Percentiles rank a stretch among this genome's conserved stretches.
These are phyloP conservation scores for Colletotrichum simmondsii DNA, from an alignment of 2,329 filamentous ascomycete species.

Conservation along the genomic window DNA sequence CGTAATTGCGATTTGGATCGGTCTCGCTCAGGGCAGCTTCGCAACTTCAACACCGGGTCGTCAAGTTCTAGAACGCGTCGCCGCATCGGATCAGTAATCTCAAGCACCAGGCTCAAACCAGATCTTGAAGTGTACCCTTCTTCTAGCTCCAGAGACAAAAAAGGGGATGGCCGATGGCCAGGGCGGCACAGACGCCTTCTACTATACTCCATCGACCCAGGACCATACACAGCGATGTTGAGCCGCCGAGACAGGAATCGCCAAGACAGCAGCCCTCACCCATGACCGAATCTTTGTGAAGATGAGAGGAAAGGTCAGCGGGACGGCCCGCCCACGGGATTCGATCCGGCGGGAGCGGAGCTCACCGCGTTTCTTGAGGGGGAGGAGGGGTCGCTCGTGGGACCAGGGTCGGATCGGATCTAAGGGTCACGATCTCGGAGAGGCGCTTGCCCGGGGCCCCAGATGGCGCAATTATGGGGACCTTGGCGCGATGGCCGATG, in stretches of 20 bases:
- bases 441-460: background rate
- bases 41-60: too few relatives aligned
- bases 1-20: too few relatives aligned
- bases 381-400: background rate
- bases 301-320: background rate
- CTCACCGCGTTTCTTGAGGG: background rate
- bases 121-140: background rate
- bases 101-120: background rate
- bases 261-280: background rate
- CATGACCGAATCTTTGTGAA: background rate
- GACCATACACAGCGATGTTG: background rate
- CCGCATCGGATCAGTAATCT: background rate
- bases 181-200: background rate
- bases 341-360: background rate
- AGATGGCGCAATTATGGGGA: conserved; percentile 30
- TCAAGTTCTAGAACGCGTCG: too few relatives aligned
- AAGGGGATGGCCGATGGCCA: background rate
- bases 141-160: background rate
- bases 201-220: background rate
- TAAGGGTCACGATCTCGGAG: conserved; percentile 13
- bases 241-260: background rate
- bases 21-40: too few relatives aligned
- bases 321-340: conserved; percentile 20
- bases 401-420: conserved; percentile 16
- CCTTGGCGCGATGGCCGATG: conserved; percentile 4